Evolutionary conservation across 495 filamentous ascomycete genomes (phyloP).

Genomic region (Astrocystis sublimbata): DNA sequence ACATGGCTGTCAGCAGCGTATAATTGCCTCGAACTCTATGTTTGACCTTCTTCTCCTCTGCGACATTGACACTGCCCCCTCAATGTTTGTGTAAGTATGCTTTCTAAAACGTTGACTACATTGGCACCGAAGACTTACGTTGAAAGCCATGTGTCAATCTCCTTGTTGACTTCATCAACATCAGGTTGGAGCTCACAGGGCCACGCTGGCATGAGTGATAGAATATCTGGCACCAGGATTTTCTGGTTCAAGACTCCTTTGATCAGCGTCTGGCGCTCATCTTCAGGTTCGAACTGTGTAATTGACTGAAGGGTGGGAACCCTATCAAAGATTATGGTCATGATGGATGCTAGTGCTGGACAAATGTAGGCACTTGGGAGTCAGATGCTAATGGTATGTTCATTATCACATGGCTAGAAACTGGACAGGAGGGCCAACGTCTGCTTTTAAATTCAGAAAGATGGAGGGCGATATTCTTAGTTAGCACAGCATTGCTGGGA

Average conservation of each 20-base stretch:
- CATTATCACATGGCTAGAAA: background rate
- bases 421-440: background rate
- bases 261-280: slow-evolving; percentile 27
- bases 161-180: slow-evolving; percentile 26
- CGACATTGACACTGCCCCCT: slow-evolving; percentile 27
- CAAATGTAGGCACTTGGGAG: no score
- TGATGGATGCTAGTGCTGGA: background rate
- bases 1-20: slow-evolving; percentile 25
- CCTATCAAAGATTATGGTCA: slow-evolving; percentile 23
- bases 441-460: slow-evolving; percentile 1
- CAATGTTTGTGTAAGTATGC: background rate
- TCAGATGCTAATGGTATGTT: background rate
- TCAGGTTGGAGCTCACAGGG: slow-evolving; percentile 26
- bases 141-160: slow-evolving; percentile 30
- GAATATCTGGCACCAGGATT: slow-evolving; percentile 25
- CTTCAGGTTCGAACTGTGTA: background rate
- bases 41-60: slow-evolving; percentile 30
- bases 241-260: slow-evolving; percentile 30
- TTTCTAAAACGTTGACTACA: background rate
- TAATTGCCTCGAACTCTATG: slow-evolving; percentile 31
- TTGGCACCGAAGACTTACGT: slow-evolving; percentile 19
- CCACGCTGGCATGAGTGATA: slow-evolving; percentile 33
- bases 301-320: background rate
- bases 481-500: no score
- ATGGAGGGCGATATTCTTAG: background rate